Percentiles rank a stretch among this genome's conserved stretches.
These are phyloP conservation scores for Piromyces sp. DNA, from an alignment of 192 early-diverging fungal genomes.

Conservation along the genomic window DNA sequence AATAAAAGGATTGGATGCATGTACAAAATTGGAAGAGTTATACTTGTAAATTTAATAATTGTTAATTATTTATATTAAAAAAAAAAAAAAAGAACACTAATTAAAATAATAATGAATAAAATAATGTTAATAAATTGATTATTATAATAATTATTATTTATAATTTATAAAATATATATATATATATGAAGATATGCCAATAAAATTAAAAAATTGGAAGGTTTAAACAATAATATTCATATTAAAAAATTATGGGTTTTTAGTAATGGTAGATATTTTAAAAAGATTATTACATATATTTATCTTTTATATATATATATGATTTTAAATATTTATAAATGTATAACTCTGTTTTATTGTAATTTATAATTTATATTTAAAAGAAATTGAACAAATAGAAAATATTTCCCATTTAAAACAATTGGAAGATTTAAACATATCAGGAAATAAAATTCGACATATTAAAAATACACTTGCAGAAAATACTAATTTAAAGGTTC, in stretches of 20 bases:
- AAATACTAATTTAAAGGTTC: not conserved
- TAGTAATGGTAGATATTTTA: conserved; percentile 25
- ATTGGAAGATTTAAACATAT: conserved; percentile 8
- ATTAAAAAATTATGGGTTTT: conserved; percentile 28
- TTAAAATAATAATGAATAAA: too few relatives aligned
- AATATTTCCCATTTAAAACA: conserved; percentile 17
- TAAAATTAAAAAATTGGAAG: conserved; percentile 26
- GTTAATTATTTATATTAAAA: too few relatives aligned
- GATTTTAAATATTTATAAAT: too few relatives aligned
- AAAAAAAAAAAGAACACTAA: too few relatives aligned
- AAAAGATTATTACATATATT: not conserved
- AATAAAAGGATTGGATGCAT: conserved; percentile 19
- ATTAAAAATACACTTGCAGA: not conserved
- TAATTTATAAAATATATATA: too few relatives aligned
- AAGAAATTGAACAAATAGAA: conserved; percentile 11
- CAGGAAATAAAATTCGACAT: conserved; percentile 2
- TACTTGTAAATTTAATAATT: conserved; percentile 15
- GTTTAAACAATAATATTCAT: conserved; percentile 17
- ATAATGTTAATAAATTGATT: too few relatives aligned
- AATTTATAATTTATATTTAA: not conserved
- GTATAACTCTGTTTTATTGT: too few relatives aligned
- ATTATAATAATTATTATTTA: too few relatives aligned
- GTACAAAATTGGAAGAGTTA: conserved; percentile 16
- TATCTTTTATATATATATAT: too few relatives aligned
- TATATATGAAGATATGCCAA: conserved; percentile 22